These are phyloP conservation scores for Metschnikowia sp. DNA, from an alignment of 805 yeast genomes.

Conservation along the genomic window DNA sequence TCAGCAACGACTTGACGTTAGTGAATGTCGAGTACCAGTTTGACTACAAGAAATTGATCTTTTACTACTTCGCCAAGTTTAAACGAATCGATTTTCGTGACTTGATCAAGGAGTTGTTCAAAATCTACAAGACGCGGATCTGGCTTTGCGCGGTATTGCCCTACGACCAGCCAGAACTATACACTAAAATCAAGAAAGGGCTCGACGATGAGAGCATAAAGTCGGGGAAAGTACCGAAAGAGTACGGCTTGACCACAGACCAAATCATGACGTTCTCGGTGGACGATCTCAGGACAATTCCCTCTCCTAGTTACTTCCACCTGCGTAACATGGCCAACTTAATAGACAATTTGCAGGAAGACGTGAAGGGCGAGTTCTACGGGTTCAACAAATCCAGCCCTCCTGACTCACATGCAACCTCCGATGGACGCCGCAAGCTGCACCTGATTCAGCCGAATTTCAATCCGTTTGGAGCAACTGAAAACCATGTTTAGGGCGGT, in stretches of 20 bases:
- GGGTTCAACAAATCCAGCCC: slow-evolving; percentile 29
- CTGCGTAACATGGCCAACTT: slow-evolving; percentile 47
- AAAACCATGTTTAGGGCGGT: not conserved
- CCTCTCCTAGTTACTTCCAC: slow-evolving; percentile 49
- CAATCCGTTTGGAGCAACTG: slow-evolving; percentile 14
- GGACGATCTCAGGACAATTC: slow-evolving; percentile 40
- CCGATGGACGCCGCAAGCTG: slow-evolving; percentile 8
- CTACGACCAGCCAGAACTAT: slow-evolving; percentile 33
- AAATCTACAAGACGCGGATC: slow-evolving; percentile 44
- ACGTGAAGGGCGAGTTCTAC: slow-evolving; percentile 40
- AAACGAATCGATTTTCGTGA: slow-evolving; percentile 43
- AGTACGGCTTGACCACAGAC: slow-evolving; percentile 38
- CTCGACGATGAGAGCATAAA: not conserved
- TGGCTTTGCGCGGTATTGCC: slow-evolving; percentile 49
- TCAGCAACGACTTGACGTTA: slow-evolving; percentile 41
- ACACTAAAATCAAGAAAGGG: slow-evolving; percentile 15
- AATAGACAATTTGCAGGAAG: slow-evolving; percentile 42
- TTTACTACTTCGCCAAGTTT: slow-evolving; percentile 46
- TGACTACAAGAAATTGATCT: slow-evolving; percentile 44
- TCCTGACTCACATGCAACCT: not conserved
- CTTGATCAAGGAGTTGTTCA: slow-evolving; percentile 43
- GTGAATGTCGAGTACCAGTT: slow-evolving; percentile 45
- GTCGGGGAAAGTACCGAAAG: slow-evolving; percentile 28
- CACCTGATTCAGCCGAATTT: slow-evolving; percentile 14
- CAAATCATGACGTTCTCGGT: slow-evolving; percentile 42